Percentiles rank a stretch among this genome's conserved stretches.
phyloP scores from a whole-genome alignment of 2,329 filamentous ascomycete genomes.

The Gnomoniopsis sp. region DNA sequence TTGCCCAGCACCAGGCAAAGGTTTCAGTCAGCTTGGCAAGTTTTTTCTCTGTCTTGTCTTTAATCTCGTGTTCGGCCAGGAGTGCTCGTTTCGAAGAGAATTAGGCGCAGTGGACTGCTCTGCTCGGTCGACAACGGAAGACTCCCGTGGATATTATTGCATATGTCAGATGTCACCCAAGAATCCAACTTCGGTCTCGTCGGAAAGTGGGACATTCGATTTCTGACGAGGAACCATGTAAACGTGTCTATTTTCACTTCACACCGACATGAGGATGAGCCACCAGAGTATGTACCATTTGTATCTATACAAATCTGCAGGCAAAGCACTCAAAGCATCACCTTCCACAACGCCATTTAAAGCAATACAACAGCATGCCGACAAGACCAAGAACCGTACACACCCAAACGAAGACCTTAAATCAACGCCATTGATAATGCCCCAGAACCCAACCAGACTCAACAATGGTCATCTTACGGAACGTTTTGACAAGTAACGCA shows the following conservation, averaged over 20 bases:
- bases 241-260: not conserved
- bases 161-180: not conserved
- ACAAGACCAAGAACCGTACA: not conserved
- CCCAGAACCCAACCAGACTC: constrained; percentile 1
- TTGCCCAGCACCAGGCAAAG: not conserved
- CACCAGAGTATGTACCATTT: not conserved
- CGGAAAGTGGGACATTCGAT: not conserved
- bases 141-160: not conserved
- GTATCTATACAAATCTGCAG: not conserved
- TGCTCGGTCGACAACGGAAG: not conserved
- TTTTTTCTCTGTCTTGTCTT: not conserved
- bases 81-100: not conserved
- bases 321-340: not conserved
- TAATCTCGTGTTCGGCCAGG: constrained; percentile 13
- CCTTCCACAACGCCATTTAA: not conserved
- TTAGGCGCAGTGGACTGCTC: not conserved
- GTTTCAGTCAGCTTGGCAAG: constrained; percentile 12
- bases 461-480: not conserved
- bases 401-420: not conserved
- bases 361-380: not conserved
- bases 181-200: not conserved
- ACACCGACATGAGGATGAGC: not conserved
- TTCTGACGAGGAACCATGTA: not conserved
- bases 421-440: constrained; percentile 11
- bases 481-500: not conserved